These are phyloP conservation scores for Venturia pyrina DNA, from an alignment of 2,329 filamentous ascomycete genomes.

Conservation along the genomic window DNA sequence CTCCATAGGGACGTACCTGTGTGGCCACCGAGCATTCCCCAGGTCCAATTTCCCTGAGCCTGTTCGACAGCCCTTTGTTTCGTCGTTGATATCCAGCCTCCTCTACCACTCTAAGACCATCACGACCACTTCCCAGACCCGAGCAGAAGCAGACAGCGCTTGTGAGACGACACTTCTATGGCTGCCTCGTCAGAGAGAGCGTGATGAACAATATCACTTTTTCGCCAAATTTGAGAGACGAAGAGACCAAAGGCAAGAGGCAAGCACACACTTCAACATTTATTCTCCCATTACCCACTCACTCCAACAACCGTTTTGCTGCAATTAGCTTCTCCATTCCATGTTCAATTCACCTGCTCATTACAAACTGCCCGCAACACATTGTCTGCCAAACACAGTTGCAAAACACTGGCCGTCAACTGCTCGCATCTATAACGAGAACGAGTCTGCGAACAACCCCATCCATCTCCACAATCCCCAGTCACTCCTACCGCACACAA, in stretches of 20 bases:
- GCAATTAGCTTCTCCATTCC: background rate
- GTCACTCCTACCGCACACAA: background rate
- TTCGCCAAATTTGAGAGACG: background rate
- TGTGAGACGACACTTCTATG: background rate
- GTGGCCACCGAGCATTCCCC: background rate
- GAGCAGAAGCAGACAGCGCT: background rate
- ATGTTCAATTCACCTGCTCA: background rate
- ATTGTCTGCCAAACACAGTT: background rate
- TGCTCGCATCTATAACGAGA: background rate
- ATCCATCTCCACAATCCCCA: conserved; percentile 1
- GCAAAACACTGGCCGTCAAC: background rate
- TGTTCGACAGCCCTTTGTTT: background rate
- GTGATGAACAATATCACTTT: conserved; percentile 6
- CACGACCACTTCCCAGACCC: background rate
- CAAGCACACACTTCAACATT: background rate
- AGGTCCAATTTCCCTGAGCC: background rate
- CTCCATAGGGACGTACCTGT: background rate
- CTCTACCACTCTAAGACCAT: background rate
- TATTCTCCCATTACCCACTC: background rate
- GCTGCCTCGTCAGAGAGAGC: conserved; percentile 2
- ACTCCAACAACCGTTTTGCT: background rate
- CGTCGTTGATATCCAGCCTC: conserved; percentile 2
- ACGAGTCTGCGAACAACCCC: background rate
- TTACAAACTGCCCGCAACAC: background rate
- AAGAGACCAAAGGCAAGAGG: background rate